Evolutionary conservation across 805 yeast genomes (phyloP).

Genomic region (Debaryomyces hansenii): DNA sequence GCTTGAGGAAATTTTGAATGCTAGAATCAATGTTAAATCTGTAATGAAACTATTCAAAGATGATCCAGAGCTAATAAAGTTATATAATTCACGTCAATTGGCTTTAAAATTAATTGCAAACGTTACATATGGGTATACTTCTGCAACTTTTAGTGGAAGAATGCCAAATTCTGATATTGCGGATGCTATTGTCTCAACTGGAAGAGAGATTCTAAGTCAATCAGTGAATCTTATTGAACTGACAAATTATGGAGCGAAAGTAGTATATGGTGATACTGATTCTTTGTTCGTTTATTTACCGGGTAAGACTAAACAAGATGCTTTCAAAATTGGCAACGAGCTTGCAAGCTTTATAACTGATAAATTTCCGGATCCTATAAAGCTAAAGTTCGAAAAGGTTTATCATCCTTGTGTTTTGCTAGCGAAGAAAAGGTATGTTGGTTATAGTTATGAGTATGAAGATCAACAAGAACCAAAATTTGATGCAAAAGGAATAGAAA

Average conservation of each 20-base stretch:
- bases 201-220: slow-evolving; percentile 75
- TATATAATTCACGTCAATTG: slow-evolving; percentile 74
- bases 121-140: slow-evolving; percentile 94
- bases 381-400: slow-evolving; percentile 87
- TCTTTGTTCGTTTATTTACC: slow-evolving; percentile 89
- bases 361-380: slow-evolving; percentile 76
- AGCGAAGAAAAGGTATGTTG: slow-evolving; percentile 87
- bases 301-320: slow-evolving; percentile 73
- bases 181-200: slow-evolving; percentile 90
- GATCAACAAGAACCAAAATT: slow-evolving; percentile 61
- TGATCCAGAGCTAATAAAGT: slow-evolving; percentile 50
- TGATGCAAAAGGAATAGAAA: slow-evolving; percentile 97
- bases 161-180: slow-evolving; percentile 98
- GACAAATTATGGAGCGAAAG: slow-evolving; percentile 76
- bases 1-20: slow-evolving; percentile 79
- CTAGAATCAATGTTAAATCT: slow-evolving; percentile 74
- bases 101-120: slow-evolving; percentile 90
- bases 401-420: slow-evolving; percentile 82
- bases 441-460: slow-evolving; percentile 68
- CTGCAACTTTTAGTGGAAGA: slow-evolving; percentile 93
- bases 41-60: slow-evolving; percentile 57
- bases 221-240: slow-evolving; percentile 72
- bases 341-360: slow-evolving; percentile 66
- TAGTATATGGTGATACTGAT: slow-evolving; percentile 97
- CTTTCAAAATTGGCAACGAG: slow-evolving; percentile 70